These are phyloP conservation scores for Neophaeococcomyces aloes DNA, from an alignment of 2,329 filamentous ascomycete species.

Conservation along the genomic window DNA sequence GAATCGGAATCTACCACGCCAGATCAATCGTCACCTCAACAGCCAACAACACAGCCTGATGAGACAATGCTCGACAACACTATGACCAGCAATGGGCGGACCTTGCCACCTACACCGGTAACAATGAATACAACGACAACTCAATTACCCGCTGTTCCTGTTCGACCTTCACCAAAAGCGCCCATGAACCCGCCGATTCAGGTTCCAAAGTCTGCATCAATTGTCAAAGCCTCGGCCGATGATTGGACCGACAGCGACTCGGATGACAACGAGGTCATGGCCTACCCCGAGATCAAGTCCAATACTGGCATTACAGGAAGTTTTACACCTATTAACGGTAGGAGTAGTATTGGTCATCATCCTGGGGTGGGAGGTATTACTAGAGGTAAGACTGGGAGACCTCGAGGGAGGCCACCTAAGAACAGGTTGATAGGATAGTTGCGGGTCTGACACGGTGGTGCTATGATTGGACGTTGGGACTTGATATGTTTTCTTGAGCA, in stretches of 20 bases:
- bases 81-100: not conserved
- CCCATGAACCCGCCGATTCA: not conserved
- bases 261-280: conserved; percentile 9
- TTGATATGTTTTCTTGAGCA: no score
- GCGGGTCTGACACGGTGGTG: no score
- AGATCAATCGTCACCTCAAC: not conserved
- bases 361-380: no score
- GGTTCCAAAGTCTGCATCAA: not conserved
- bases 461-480: no score
- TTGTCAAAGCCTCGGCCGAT: conserved; percentile 12
- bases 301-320: not conserved
- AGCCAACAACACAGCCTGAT: not conserved
- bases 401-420: no score
- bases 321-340: not conserved
- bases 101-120: not conserved
- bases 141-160: not conserved
- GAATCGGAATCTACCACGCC: not conserved
- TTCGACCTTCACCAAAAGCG: not conserved
- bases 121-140: not conserved
- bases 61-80: not conserved
- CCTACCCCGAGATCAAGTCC: not conserved
- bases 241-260: conserved; percentile 19
- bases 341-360: not conserved
- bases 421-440: no score
- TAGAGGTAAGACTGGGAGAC: no score